Evolutionary conservation across 495 filamentous ascomycete species (phyloP), one percentile per base, ranked within the genome.

Genomic region (Aspergillus egyptiacus): DNA sequence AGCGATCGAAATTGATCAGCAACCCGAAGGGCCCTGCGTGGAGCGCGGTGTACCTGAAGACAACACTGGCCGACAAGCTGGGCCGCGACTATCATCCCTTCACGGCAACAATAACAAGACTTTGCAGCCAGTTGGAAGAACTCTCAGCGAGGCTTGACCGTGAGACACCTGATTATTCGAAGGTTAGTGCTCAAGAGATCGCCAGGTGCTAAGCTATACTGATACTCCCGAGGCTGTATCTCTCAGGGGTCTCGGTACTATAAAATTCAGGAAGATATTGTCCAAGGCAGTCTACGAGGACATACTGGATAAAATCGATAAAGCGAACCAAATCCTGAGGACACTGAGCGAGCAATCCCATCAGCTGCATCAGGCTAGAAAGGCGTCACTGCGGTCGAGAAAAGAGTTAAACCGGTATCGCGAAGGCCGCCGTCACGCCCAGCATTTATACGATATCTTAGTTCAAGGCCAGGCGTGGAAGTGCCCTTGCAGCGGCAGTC

Each of bases 221-320:
- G n/a, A n/a, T n/a, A n/a, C n/a, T n/a, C n/a, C n/a, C n/a, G n/a
- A n/a, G n/a, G n/a, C n/a, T n/a, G n/a, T n/a, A n/a, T n/a, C n/a
- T n/a, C n/a, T n/a, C n/a, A n/a, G n/a, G n/a, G n/a, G n/a, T n/a
- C n/a, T n/a, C n/a, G n/a, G n/a, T n/a, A n/a, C n/a, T n/a, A n/a
- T n/a, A n/a, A n/a, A n/a, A n/a, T n/a, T n/a, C n/a, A n/a, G n/a
- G 19, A 40, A 46, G n/a, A 52, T 56, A 0, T 48, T 71, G 5
- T 57, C 50, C 3, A 59, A 59, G 8, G 53, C 49, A 7, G 46
- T 59, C 18, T 57, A 66, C 35, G 48, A 55, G 28, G 46, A 59
- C 19, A 31, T 57, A 2, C 28, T 66, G 0, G 30, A 45, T 4
- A 32, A 42, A 10, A 62, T 66, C 10, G 44, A 56, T 5, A 55